phyloP scores from a whole-genome alignment of 495 filamentous ascomycete species.

The Penicillium bialowiezense region DNA sequence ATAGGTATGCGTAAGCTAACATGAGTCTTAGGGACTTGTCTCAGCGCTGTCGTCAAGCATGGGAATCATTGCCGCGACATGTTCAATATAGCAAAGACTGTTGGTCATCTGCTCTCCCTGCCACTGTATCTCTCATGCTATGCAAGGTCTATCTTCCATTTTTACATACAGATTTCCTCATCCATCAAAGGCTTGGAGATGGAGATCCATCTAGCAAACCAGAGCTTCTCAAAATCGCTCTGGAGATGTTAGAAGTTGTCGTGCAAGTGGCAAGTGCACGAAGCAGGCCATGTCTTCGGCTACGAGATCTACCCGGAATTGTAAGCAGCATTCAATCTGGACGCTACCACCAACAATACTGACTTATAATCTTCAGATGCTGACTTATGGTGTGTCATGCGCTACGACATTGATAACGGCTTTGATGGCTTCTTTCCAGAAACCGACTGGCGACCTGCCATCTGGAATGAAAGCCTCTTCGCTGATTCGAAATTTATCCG shows the following conservation, averaged over 20 bases:
- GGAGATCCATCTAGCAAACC: conserved; percentile 2
- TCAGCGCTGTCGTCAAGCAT: conserved; percentile 11
- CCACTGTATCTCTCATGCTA: conserved; percentile 12
- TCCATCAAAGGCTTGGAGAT: conserved; percentile 15
- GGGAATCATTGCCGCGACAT: conserved; percentile 13
- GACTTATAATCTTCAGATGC: no score
- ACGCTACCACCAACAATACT: no score
- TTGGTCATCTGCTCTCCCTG: conserved; percentile 14
- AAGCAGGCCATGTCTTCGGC: conserved; percentile 2
- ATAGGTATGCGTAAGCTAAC: not conserved
- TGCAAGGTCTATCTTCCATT: conserved; percentile 18
- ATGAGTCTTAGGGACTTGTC: conserved; percentile 10
- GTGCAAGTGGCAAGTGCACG: conserved; percentile 14
- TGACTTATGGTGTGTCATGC: conserved; percentile 14
- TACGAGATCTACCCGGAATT: conserved; percentile 13
- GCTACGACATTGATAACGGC: conserved; percentile 10
- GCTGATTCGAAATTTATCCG: conserved; percentile 18
- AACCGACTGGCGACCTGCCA: conserved; percentile 7
- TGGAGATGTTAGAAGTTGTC: conserved; percentile 18
- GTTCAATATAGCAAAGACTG: conserved; percentile 13
- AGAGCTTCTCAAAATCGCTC: conserved; percentile 14
- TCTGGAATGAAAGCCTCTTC: conserved; percentile 11
- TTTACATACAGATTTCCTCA: conserved; percentile 20
- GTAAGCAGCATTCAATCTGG: conserved; percentile 6
- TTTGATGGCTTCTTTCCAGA: conserved; percentile 7